A percentile compares a stretch with the other conserved stretches of the same genome.
Evolutionary conservation across 192 early-diverging fungal genomes (phyloP).

Genomic region (Backusella macrospora): DNA sequence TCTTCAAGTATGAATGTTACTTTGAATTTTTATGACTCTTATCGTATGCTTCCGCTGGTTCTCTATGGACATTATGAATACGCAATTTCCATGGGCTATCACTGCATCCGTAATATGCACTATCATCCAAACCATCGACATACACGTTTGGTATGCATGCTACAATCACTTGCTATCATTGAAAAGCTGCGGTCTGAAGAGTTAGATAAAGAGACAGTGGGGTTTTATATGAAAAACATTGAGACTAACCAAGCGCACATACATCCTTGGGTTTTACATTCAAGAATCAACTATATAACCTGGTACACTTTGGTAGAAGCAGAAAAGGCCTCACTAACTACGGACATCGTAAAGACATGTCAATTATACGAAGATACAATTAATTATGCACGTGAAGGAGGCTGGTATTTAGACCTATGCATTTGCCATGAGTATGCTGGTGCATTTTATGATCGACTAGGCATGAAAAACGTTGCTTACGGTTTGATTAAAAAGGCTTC

Average conservation of each 20-base stretch:
- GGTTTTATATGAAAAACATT: neutral
- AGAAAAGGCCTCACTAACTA: conserved; percentile 16
- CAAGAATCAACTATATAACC: conserved; percentile 22
- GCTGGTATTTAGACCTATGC: conserved; percentile 35
- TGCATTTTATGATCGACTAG: conserved; percentile 29
- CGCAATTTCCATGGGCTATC: conserved; percentile 24
- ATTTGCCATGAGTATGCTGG: conserved; percentile 40
- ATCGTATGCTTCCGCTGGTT: conserved; percentile 33
- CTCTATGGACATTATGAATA: conserved; percentile 37
- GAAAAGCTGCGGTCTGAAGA: conserved; percentile 21
- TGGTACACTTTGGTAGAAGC: conserved; percentile 41
- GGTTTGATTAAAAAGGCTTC: conserved; percentile 31
- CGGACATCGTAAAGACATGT: conserved; percentile 20
- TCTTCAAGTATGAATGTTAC: conserved; percentile 29
- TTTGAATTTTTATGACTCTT: conserved; percentile 35
- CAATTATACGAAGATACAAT: conserved; percentile 38
- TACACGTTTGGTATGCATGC: conserved; percentile 31
- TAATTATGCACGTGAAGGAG: conserved; percentile 28
- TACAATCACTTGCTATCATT: conserved; percentile 34
- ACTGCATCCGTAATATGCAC: conserved; percentile 22
- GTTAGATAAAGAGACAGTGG: neutral
- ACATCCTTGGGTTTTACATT: conserved; percentile 23
- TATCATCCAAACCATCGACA: conserved; percentile 36
- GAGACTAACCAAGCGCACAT: conserved; percentile 22
- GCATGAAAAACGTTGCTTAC: conserved; percentile 31